phyloP scores from a whole-genome alignment of 2,329 filamentous ascomycete species.

The Penicillium sp. region DNA sequence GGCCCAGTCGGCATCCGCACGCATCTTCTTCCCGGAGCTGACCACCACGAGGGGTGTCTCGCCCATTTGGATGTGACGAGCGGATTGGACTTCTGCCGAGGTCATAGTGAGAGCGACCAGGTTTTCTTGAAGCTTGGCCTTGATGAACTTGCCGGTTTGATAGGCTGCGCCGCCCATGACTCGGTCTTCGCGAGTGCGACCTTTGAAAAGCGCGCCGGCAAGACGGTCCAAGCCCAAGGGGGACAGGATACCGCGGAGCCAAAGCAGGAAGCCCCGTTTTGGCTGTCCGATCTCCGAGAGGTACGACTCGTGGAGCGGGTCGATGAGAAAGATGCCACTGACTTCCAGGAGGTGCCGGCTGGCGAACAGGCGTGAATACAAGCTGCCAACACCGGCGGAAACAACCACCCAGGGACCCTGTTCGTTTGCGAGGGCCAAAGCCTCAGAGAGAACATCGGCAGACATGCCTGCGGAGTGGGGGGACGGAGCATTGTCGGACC shows the following conservation, averaged over 20 bases:
- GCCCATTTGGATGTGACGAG: conserved; percentile 70
- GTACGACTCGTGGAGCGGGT: conserved; percentile 82
- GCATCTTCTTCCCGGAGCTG: conserved; percentile 69
- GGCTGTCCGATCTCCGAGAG: conserved; percentile 61
- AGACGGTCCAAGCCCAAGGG: conserved; percentile 80
- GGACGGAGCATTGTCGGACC: conserved; percentile 86
- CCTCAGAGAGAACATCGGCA: conserved; percentile 82
- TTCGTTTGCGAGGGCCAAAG: conserved; percentile 72
- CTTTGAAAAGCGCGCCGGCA: conserved; percentile 72
- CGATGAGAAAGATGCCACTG: conserved; percentile 74
- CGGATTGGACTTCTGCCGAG: conserved; percentile 72
- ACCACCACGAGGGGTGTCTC: conserved; percentile 72
- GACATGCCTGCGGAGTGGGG: conserved; percentile 90
- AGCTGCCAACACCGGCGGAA: conserved; percentile 76
- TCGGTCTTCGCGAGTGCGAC: conserved; percentile 73
- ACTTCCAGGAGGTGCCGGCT: conserved; percentile 71
- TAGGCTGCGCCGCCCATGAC: conserved; percentile 75
- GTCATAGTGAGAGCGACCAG: conserved; percentile 80
- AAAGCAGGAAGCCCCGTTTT: conserved; percentile 72
- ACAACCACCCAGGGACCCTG: conserved; percentile 83
- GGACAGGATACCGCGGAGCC: conserved; percentile 78
- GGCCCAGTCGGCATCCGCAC: conserved; percentile 66
- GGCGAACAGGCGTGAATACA: conserved; percentile 88
- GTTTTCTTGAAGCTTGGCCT: conserved; percentile 87
- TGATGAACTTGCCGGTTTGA: conserved; percentile 77